These are phyloP conservation scores for Daedalea quercina DNA, from an alignment of 768 basidiomycete genomes.

Conservation along the genomic window DNA sequence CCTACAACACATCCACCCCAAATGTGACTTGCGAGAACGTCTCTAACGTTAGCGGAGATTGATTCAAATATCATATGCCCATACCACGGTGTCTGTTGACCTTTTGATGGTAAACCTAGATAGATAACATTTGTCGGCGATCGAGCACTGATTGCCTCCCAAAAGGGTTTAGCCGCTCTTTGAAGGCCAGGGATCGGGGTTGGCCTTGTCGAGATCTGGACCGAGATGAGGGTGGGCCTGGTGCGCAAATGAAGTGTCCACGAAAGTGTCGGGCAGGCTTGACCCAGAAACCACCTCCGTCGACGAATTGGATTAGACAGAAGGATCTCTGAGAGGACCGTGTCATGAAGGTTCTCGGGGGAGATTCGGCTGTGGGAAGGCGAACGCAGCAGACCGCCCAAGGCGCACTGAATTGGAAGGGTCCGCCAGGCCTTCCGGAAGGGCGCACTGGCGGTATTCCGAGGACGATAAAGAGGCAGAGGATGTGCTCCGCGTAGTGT, in stretches of 20 bases:
- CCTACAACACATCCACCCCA: background rate
- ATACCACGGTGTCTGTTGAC: background rate
- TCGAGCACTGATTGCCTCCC: conserved; percentile 1
- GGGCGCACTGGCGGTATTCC: background rate
- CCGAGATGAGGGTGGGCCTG: background rate
- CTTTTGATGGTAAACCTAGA: background rate
- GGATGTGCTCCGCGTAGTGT: background rate
- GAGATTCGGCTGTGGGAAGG: background rate
- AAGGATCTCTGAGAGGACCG: background rate
- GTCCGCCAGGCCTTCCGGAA: background rate
- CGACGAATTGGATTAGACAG: background rate
- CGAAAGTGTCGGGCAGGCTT: background rate
- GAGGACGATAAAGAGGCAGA: conserved; percentile 1
- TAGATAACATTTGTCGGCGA: conserved; percentile 1
- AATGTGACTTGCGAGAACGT: background rate
- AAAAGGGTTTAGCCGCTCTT: conserved; percentile 6
- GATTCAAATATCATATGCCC: background rate
- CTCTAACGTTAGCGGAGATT: background rate
- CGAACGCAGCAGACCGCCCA: background rate
- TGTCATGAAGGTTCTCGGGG: background rate
- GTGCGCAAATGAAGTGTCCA: conserved; percentile 6
- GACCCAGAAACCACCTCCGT: background rate
- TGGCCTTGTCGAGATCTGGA: conserved; percentile 2
- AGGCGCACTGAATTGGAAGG: conserved; percentile 1
- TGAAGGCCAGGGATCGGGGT: conserved; percentile 10